Conservation (phyloP, 495 filamentous ascomycete genomes). For the Xylaria castorea region DNA sequence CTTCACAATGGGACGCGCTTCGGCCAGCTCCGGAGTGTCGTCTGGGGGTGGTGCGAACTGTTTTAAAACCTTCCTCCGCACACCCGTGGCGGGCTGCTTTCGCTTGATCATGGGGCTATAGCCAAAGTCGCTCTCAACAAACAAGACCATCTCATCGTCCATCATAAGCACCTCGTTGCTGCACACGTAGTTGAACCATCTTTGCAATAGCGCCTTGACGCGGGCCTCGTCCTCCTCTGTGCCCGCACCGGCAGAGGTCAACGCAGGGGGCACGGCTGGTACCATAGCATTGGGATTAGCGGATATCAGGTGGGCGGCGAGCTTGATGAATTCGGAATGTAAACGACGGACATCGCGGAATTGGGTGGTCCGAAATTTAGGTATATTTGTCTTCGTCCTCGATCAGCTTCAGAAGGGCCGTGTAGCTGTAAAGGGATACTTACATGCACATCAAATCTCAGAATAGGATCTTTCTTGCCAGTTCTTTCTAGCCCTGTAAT, state of each 20-base stretch:
- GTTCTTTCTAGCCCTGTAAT: constrained; percentile 91
- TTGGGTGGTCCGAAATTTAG: constrained; percentile 95
- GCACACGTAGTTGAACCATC: constrained; percentile 94
- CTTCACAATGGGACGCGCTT: constrained; percentile 89
- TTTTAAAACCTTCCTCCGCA: constrained; percentile 92
- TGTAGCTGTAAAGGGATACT: constrained; percentile 37
- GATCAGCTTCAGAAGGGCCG: neutral
- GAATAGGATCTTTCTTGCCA: constrained; percentile 91
- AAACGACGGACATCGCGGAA: constrained; percentile 96
- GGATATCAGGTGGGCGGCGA: constrained; percentile 92
- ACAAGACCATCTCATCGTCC: constrained; percentile 95
- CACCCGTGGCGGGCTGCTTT: constrained; percentile 97
- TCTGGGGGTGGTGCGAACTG: constrained; percentile 98
- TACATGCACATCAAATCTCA: constrained; percentile 98
- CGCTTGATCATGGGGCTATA: constrained; percentile 94
- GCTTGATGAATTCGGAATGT: constrained; percentile 93
- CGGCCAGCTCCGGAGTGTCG: constrained; percentile 92
- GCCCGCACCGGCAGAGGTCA: constrained; percentile 92
- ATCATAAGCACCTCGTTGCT: constrained; percentile 90
- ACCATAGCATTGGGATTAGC: constrained; percentile 97
- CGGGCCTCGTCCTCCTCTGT: constrained; percentile 95
- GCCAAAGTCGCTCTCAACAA: constrained; percentile 97
- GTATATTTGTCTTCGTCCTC: constrained; percentile 79
- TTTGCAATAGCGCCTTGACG: constrained; percentile 86
- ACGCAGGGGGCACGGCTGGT: constrained; percentile 88